Conservation (phyloP, 257 asterid species). For the Linaria vulgaris region DNA sequence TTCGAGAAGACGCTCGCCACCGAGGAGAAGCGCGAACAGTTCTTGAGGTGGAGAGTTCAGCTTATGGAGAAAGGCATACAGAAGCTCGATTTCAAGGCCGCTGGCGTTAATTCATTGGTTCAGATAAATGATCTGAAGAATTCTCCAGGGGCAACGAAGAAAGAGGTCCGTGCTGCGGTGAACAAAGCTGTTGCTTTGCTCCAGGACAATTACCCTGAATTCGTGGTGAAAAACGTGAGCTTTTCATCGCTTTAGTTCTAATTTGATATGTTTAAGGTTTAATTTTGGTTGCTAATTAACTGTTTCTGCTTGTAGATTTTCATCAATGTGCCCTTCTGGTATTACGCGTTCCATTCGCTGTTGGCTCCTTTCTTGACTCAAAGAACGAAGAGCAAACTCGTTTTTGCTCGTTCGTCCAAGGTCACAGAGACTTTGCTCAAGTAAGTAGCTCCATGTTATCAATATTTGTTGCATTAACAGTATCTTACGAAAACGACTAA, state of each 20-base stretch:
- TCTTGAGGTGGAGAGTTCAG: constrained; percentile 80
- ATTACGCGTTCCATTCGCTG: constrained; percentile 64
- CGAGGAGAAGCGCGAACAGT: constrained; percentile 60
- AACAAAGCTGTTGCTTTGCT: constrained; percentile 66
- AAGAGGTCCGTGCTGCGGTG: constrained; percentile 62
- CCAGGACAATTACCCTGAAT: constrained; percentile 86
- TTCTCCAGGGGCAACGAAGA: constrained; percentile 61
- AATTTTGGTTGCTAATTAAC: neutral
- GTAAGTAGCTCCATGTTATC: constrained; percentile 36
- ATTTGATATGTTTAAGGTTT: neutral
- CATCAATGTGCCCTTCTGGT: constrained; percentile 85
- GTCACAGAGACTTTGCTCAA: constrained; percentile 78
- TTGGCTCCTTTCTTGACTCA: constrained; percentile 73
- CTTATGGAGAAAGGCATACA: constrained; percentile 73
- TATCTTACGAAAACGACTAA: neutral
- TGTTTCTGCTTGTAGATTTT: constrained; percentile 51
- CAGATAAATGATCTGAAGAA: constrained; percentile 72
- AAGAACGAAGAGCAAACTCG: constrained; percentile 77
- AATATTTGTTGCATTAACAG: neutral
- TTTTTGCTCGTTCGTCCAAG: constrained; percentile 70
- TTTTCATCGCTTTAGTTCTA: neutral
- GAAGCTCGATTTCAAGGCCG: constrained; percentile 63
- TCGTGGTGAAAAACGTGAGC: constrained; percentile 73
- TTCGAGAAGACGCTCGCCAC: constrained; percentile 49
- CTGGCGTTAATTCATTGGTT: constrained; percentile 53